phyloP scores from a whole-genome alignment of 2,329 filamentous ascomycete species.

The Lecanicillium sp. region DNA sequence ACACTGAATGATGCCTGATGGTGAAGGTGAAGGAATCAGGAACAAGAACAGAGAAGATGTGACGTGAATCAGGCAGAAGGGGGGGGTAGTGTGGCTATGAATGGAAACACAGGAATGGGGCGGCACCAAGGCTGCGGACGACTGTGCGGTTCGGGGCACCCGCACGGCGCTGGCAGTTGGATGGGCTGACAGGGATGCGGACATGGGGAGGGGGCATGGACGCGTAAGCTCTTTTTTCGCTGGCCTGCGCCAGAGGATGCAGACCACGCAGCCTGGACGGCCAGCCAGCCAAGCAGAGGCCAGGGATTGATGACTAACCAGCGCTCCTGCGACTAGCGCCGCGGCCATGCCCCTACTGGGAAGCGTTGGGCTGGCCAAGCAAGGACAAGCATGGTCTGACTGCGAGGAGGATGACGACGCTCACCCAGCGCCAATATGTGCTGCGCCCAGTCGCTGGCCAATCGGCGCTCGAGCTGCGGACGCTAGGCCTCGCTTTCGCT shows the following conservation, averaged over 20 bases:
- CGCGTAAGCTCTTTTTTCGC: constrained; percentile 18
- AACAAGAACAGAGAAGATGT: constrained; percentile 14
- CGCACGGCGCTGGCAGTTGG: constrained; percentile 5
- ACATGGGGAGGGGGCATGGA: constrained; percentile 15
- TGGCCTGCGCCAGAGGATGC: not conserved
- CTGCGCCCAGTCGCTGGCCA: not conserved
- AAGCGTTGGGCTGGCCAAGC: too few relatives aligned
- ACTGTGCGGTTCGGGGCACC: constrained; percentile 3
- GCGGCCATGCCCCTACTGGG: too few relatives aligned
- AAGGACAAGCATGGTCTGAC: too few relatives aligned
- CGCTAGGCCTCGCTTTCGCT: not conserved
- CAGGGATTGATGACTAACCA: too few relatives aligned
- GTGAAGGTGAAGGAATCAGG: constrained; percentile 12
- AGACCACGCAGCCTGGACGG: too few relatives aligned
- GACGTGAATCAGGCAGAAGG: constrained; percentile 19
- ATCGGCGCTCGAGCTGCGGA: not conserved
- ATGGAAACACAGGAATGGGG: constrained; percentile 17
- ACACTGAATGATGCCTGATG: constrained; percentile 3
- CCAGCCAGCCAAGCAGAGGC: too few relatives aligned
- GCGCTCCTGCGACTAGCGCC: too few relatives aligned
- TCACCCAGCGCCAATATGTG: not conserved
- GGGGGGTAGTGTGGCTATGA: constrained; percentile 22
- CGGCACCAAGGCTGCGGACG: constrained; percentile 1
- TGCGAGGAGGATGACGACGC: not conserved
- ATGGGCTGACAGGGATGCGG: constrained; percentile 5